Conservation (phyloP, 2,329 filamentous ascomycete species). For the Fusarium sublunatum region DNA sequence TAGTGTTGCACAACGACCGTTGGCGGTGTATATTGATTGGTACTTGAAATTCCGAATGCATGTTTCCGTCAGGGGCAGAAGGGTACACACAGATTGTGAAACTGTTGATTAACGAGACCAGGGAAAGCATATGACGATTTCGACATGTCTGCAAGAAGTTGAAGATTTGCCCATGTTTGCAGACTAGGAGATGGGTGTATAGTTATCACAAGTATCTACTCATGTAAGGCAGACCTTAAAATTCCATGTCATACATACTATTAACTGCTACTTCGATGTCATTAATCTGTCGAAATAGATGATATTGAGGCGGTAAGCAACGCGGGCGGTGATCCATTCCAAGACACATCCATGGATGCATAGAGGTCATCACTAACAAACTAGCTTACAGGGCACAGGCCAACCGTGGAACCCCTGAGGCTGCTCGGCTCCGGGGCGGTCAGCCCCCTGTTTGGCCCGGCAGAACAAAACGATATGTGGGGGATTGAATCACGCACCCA, state of each 20-base stretch:
- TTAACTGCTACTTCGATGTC: too few species aligned
- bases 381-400: constrained; percentile 1
- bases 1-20: constrained; percentile 3
- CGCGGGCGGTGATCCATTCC: not conserved
- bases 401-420: not conserved
- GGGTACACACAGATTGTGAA: constrained; percentile 22
- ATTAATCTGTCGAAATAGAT: too few species aligned
- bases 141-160: not conserved
- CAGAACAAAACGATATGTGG: constrained; percentile 8
- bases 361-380: not conserved
- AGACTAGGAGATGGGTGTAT: too few species aligned
- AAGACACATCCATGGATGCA: not conserved
- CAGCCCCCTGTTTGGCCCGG: constrained; percentile 8
- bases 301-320: too few species aligned
- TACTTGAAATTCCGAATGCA: constrained; percentile 15
- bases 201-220: too few species aligned
- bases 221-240: too few species aligned
- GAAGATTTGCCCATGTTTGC: too few species aligned
- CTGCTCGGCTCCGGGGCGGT: not conserved
- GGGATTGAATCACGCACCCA: constrained; percentile 9
- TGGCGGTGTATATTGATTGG: constrained; percentile 1
- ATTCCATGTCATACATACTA: too few species aligned
- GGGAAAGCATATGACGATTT: constrained; percentile 2
- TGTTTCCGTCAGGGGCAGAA: constrained; percentile 2
- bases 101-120: constrained; percentile 1